Evolutionary conservation across 2,329 filamentous ascomycete genomes (phyloP), one percentile per base, ranked within the genome.

Genomic region (Mollisia scopiformis): DNA sequence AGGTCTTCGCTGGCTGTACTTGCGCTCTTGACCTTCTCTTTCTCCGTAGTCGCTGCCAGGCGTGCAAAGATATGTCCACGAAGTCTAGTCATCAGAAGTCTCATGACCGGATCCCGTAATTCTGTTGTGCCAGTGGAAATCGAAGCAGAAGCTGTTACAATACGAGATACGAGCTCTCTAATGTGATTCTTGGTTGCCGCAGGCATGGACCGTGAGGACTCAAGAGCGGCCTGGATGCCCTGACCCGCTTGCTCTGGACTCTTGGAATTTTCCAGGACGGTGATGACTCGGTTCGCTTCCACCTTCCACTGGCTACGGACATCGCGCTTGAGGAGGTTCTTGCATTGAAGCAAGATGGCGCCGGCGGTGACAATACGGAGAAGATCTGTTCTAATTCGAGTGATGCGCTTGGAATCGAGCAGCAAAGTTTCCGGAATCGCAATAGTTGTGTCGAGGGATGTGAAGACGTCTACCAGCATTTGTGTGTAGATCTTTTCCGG

Each of bases 271-370:
- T 89, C 88, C 11, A 93, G 82, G 0, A 91, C 84, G 1, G 84
- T 77, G 78, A 89, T 85, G 65, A 93, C 85, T n/a, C 90, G 86
- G 2, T 80, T 79, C 0, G 90, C 89, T 75, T 93, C 89, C 25
- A 81, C 84, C 74, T 88, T 91, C 91, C 91, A 95, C 21, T 89
- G 86, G 13, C 84, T 84, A 47, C 91, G 86, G 3, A 92, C 89
- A 70, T 94, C 91, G 16, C 91, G 86, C 76, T 93, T 93, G 31
- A 95, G 82, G 7, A 94, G 80, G 68, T 93, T 94, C 78, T 95
- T 95, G 74, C 88, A 89, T 55, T 92, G 92, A 14, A 94, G 78
- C 28, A 93, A 78, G 51, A 94, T 88, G 0, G 90, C 88, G 1
- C 89, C 90, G 3, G 89, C 84, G 1, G 89, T 90, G 23, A 91